Percentiles rank a stretch among this genome's conserved stretches.
These are phyloP conservation scores for Crithidia expoeki DNA, from an alignment of 208 protist species.

Conservation along the genomic window DNA sequence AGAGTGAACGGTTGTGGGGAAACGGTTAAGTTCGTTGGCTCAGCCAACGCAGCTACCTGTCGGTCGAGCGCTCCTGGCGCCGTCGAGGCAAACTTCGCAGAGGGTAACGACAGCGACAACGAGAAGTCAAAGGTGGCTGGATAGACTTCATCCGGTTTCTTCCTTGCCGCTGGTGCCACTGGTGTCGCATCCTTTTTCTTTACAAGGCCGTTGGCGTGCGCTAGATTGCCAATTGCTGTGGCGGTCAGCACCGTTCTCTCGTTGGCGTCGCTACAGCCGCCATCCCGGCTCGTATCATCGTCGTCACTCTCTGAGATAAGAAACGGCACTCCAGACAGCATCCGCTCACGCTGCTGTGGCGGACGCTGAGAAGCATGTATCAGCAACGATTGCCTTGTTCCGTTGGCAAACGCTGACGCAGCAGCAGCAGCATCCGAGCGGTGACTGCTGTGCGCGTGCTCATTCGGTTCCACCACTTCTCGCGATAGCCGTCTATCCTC, in stretches of 20 bases:
- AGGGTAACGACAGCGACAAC: conserved; percentile 10
- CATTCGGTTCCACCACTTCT: neutral
- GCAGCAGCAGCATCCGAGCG: neutral
- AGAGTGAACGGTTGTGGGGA: neutral
- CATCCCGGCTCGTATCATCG: conserved; percentile 6
- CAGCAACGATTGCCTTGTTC: neutral
- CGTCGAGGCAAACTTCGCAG: conserved; percentile 2
- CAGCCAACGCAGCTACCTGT: neutral
- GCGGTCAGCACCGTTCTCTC: neutral
- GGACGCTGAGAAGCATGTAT: neutral
- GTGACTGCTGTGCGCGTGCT: neutral
- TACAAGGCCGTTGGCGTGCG: neutral
- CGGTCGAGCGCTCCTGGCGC: neutral
- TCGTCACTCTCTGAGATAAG: conserved; percentile 11
- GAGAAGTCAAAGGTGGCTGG: neutral
- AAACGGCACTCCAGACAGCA: conserved; percentile 12
- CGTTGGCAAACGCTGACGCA: neutral
- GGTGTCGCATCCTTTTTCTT: neutral
- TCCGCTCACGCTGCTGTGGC: neutral
- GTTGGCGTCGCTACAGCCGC: neutral
- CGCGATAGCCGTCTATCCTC: conserved; percentile 1
- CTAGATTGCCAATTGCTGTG: neutral
- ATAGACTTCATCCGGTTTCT: neutral
- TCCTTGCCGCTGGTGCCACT: neutral
- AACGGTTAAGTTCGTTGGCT: neutral